Base-by-base conservation (phyloP, 2,329 filamentous ascomycete species). In the Diaporthe capsici region DNA sequence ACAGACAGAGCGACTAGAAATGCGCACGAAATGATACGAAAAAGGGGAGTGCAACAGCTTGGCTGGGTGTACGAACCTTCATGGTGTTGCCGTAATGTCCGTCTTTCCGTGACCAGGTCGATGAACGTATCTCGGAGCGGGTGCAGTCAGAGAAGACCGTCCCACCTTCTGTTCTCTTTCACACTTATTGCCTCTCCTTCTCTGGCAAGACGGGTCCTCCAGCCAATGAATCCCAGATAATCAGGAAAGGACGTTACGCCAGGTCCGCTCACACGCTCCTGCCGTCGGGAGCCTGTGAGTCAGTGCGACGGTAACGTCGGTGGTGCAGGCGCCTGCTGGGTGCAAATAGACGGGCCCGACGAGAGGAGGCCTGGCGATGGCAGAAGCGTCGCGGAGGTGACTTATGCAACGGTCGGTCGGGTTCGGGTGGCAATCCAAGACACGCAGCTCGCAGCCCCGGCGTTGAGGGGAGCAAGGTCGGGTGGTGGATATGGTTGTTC, bases 201-300 rank as follows among this genome's bases (percentile, higher is more conserved):
- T 51, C 39, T 47, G 39, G 37, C 37, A 37, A 44, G 44, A 73
- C 58, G 58, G 61, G 55, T 65, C 15, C 53, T 58, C 31, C 42
- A 55, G 68, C 73, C 73, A 72, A 72, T 75, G 55, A 72, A 63
- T 71, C 31, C 37, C n/a, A 44, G 63, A 63, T 28, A 15, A 22
- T n/a, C 65, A 72, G 39, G 31, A 31, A 37, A 28, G 60, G 34
- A 65, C 31, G 73, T 75, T 75, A 75, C 73, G 67, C 73, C 67
- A 57, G 47, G 55, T 70, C 51, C 49, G 61, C 73, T 72, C 73
- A 63, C 67, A 63, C 68, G 68, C 73, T 75, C n/a, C 61, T 75
- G 73, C 73, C 73, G 73, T 65, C 73, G 73, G 73, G 68, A 71
- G 55, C 25, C 73, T 37, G 67, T 65, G 73, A 72, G 58, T 75